phyloP scores from a whole-genome alignment of 768 basidiomycete species.

The Leccinum subgranulosum region DNA sequence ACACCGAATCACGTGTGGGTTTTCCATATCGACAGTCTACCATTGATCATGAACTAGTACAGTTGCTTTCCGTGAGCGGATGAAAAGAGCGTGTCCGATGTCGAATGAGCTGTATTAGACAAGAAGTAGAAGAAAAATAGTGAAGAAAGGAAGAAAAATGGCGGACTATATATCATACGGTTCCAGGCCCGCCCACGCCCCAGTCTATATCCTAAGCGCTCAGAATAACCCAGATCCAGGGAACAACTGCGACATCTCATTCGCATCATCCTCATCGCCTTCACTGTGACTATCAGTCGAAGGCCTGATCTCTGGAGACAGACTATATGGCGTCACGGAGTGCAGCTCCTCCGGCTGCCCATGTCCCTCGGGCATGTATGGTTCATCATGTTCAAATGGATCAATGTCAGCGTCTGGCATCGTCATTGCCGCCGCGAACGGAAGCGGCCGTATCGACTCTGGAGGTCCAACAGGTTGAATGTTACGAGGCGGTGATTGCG shows the following conservation, averaged over 20 bases:
- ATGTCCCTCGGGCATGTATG: conserved; percentile 23
- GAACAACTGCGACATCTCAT: conserved; percentile 38
- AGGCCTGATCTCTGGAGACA: conserved; percentile 23
- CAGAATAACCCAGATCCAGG: conserved; percentile 43
- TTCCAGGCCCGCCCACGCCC: background rate
- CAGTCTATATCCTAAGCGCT: conserved; percentile 2
- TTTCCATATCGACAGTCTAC: too few relatives aligned
- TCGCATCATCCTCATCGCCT: conserved; percentile 21
- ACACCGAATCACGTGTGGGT: too few relatives aligned
- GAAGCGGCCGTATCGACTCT: conserved; percentile 14
- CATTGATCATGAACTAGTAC: too few relatives aligned
- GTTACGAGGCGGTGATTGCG: conserved; percentile 4
- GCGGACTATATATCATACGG: background rate
- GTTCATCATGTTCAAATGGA: conserved; percentile 31
- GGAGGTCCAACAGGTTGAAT: conserved; percentile 8
- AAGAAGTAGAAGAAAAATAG: background rate
- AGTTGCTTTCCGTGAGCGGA: background rate
- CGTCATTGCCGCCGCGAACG: conserved; percentile 5
- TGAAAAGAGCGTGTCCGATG: background rate
- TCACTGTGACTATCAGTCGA: conserved; percentile 10
- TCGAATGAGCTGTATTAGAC: background rate
- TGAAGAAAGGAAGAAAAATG: background rate
- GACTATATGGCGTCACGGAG: conserved; percentile 24
- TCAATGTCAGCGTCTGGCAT: conserved; percentile 31
- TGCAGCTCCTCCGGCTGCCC: conserved; percentile 6